Base-by-base conservation (phyloP, 306 rosid genomes). In the Abrus pulchellus region DNA sequence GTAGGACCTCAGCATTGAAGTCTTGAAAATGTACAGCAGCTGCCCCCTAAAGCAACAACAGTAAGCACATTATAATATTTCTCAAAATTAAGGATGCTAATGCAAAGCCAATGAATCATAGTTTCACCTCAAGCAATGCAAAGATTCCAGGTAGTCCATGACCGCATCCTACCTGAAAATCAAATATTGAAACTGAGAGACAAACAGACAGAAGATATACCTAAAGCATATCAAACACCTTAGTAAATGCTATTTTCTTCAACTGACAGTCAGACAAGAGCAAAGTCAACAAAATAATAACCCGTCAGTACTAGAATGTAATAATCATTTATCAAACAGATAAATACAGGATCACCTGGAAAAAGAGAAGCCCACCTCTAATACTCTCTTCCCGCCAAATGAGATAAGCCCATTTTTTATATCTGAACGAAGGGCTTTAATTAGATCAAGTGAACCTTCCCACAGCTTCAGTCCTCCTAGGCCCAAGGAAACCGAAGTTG, bases 131-230 rank as follows among this genome's bases (percentile, higher is more conserved):
- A 44, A 88, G 92, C 81, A 92, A 82, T 54, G 99, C 87, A 91
- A 84, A 90, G 81, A 95, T 90, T 82, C 97, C 98, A 32, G 99
- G 99, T 48, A 95, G 91, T 82, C 97, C 98, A 76, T 93, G 99
- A 81, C 98, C 98, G 48, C 98, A 95, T 78, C 99, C 99, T 44
- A 93, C 88, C 99, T 95, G 94, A 87, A 85, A 85, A 87, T 65
- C 60, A 49, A 85, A 77, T 9, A 79, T 59, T 70, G 20, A 20
- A 20, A 20, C 20, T 20, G 20, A 20, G 20, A 20, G 20, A 20
- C 20, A 20, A 20, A 20, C 20, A 20, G 20, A 20, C 20, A 20
- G 20, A 20, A 20, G 20, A 20, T 20, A 20, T 20, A 20, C 20
- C 20, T 20, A 20, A 20, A 20, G 20, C 20, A 20, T 20, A 20